Conservation (phyloP, 345 rosid genomes). For the Linum tenue region DNA sequence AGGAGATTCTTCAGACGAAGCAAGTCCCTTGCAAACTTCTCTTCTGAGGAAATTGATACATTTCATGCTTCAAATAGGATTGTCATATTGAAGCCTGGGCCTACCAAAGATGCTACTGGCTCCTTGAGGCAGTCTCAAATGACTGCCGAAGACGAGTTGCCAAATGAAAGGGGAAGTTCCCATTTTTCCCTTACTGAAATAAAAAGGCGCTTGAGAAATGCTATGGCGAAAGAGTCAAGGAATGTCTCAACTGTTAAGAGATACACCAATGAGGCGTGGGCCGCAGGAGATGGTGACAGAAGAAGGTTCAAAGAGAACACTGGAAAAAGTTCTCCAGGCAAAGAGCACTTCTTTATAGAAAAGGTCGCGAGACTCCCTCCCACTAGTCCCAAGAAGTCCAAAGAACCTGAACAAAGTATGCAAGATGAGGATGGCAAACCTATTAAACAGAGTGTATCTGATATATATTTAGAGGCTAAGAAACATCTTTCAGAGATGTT, state of each 20-base stretch:
- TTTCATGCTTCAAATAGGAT: constrained; percentile 52
- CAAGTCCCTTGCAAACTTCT: constrained; percentile 40
- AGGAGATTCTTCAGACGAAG: constrained; percentile 51
- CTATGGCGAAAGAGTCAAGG: constrained; percentile 65
- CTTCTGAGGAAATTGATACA: constrained; percentile 23
- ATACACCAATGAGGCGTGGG: constrained; percentile 16
- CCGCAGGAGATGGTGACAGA: constrained; percentile 17
- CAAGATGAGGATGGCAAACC: constrained; percentile 22
- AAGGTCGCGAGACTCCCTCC: constrained; percentile 52
- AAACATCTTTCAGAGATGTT: constrained; percentile 89
- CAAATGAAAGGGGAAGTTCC: constrained; percentile 46
- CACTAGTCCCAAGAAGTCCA: constrained; percentile 29
- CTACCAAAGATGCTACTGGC: constrained; percentile 22
- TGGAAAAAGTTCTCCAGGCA: constrained; percentile 48
- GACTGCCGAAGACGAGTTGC: constrained; percentile 27
- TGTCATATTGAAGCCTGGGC: constrained; percentile 75
- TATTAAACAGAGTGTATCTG: constrained; percentile 44
- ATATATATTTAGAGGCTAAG: constrained; percentile 83
- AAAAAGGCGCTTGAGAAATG: constrained; percentile 71
- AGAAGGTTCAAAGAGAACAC: constrained; percentile 33
- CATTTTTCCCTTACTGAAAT: constrained; percentile 62
- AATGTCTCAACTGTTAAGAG: constrained; percentile 26
- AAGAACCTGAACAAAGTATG: constrained; percentile 24
- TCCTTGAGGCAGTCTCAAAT: constrained; percentile 23
- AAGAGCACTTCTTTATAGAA: constrained; percentile 88